Evolutionary conservation across 371 early-diverging fungal species (phyloP).

Genomic region (Basidiobolus meristosporus): DNA sequence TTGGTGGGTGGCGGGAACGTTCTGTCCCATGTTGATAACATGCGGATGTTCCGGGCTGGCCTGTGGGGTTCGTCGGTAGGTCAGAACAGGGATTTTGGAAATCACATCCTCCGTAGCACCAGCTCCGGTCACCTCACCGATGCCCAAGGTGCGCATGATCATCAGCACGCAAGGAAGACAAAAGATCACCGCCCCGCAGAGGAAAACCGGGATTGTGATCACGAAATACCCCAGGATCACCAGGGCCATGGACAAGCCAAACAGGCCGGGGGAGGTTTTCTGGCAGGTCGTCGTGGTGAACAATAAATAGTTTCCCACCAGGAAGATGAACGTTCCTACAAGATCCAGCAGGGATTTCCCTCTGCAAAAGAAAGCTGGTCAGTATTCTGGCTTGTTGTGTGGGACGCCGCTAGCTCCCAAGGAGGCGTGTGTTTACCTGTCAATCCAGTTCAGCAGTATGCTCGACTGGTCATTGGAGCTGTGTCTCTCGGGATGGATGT

Average conservation of each 20-base stretch:
- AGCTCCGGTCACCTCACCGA: conserved; percentile 28
- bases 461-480: too few species aligned
- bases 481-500: too few species aligned
- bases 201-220: conserved; percentile 32
- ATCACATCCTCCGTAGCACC: conserved; percentile 12
- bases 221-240: conserved; percentile 46
- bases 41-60: too few species aligned
- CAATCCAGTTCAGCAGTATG: too few species aligned
- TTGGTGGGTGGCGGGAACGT: too few species aligned
- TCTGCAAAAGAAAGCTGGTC: too few species aligned
- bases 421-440: too few species aligned
- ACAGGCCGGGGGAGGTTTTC: conserved; percentile 26
- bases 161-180: conserved; percentile 37
- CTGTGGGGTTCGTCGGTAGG: too few species aligned
- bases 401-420: too few species aligned
- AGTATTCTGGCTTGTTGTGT: too few species aligned
- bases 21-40: too few species aligned
- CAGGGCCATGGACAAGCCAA: conserved; percentile 29
- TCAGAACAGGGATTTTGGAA: conserved; percentile 7
- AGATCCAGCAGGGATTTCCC: conserved; percentile 1
- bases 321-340: conserved; percentile 14
- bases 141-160: conserved; percentile 32
- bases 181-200: conserved; percentile 36
- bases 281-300: conserved; percentile 31
- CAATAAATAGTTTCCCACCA: conserved; percentile 47